phyloP scores from a whole-genome alignment of 2,329 filamentous ascomycete genomes.

The Ophiocordyceps sinensis region DNA sequence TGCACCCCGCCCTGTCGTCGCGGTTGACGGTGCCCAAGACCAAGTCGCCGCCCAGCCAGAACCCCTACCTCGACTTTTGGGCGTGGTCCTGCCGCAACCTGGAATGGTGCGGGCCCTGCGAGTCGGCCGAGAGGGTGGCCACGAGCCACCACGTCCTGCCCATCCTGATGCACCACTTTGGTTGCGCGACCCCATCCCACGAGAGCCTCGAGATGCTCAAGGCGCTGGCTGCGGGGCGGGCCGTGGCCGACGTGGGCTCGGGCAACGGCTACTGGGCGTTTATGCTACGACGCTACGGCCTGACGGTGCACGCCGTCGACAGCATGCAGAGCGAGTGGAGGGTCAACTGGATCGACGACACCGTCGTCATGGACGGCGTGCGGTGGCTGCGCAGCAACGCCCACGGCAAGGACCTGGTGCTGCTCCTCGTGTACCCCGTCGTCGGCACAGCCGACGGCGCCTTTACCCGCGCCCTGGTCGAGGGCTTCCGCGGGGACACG shows the following conservation, averaged over 20 bases:
- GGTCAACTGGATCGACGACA: constrained; percentile 54
- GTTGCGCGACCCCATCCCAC: constrained; percentile 55
- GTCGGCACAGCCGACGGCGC: constrained; percentile 48
- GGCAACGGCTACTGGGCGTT: constrained; percentile 67
- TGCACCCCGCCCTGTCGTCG: constrained; percentile 27
- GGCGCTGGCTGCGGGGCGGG: constrained; percentile 34
- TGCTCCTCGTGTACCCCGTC: constrained; percentile 61
- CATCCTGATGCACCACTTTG: constrained; percentile 66
- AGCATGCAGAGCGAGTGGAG: constrained; percentile 55
- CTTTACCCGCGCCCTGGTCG: constrained; percentile 50
- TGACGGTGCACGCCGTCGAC: constrained; percentile 46
- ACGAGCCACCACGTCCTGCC: constrained; percentile 55
- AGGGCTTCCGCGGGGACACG: constrained; percentile 46
- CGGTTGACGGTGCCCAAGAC: constrained; percentile 29
- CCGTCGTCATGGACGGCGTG: constrained; percentile 43
- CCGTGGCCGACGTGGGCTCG: constrained; percentile 51
- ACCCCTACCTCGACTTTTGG: constrained; percentile 58
- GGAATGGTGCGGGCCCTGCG: constrained; percentile 49
- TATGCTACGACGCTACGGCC: constrained; percentile 47
- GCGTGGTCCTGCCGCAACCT: constrained; percentile 48
- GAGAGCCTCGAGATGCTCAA: constrained; percentile 48
- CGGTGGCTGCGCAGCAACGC: constrained; percentile 37
- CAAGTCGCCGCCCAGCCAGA: constrained; percentile 30
- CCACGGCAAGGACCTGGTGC: constrained; percentile 38
- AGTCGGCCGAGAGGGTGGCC: constrained; percentile 33